These are phyloP conservation scores for Sporormia fimetaria DNA, from an alignment of 495 filamentous ascomycete species.

Conservation along the genomic window DNA sequence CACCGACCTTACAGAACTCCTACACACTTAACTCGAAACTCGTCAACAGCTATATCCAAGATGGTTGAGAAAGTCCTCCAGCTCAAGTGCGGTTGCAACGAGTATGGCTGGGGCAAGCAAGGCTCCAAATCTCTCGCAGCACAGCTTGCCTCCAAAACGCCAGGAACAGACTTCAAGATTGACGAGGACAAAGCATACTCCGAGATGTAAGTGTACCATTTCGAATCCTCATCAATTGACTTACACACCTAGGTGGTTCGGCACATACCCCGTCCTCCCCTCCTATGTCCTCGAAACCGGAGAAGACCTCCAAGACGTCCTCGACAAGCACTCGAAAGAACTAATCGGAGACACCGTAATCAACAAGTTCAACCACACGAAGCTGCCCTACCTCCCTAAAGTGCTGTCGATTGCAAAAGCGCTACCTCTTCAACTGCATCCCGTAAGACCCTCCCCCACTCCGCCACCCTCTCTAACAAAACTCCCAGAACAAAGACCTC, in stretches of 20 bases:
- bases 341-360: conserved; percentile 54
- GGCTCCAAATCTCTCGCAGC: conserved; percentile 53
- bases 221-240: conserved; percentile 3
- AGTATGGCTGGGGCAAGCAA: conserved; percentile 56
- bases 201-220: conserved; percentile 26
- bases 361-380: conserved; percentile 47
- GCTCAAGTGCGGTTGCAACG: conserved; percentile 43
- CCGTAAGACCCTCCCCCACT: conserved; percentile 27
- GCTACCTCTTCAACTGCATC: conserved; percentile 71
- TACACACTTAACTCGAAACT: too few relatives aligned
- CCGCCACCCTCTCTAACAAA: not conserved
- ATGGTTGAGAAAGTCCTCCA: conserved; percentile 38
- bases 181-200: conserved; percentile 65
- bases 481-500: conserved; percentile 43
- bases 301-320: conserved; percentile 52
- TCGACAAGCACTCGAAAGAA: conserved; percentile 50
- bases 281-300: conserved; percentile 50
- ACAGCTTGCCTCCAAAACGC: conserved; percentile 61
- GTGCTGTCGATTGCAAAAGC: conserved; percentile 70
- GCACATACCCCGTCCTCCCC: conserved; percentile 63
- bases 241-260: conserved; percentile 67
- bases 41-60: too few relatives aligned
- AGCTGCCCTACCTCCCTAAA: conserved; percentile 68
- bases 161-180: conserved; percentile 53
- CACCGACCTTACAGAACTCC: too few relatives aligned